These are phyloP conservation scores for Neoboletus brunneissimus DNA, from an alignment of 768 basidiomycete genomes.

Conservation along the genomic window DNA sequence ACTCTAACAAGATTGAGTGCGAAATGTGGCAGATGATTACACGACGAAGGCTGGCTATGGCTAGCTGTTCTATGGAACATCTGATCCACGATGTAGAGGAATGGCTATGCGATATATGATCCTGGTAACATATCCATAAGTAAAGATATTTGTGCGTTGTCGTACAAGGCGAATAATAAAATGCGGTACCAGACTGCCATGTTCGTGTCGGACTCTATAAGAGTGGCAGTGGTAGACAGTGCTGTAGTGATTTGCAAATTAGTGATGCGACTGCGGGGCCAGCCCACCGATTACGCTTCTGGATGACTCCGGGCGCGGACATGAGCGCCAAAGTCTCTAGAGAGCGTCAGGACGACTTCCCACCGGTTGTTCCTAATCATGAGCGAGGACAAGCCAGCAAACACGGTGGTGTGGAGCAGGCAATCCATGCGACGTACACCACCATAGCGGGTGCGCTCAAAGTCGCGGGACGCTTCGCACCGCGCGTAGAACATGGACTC, in stretches of 20 bases:
- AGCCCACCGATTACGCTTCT: neutral
- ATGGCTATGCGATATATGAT: slow-evolving; percentile 3
- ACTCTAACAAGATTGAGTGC: too few species aligned
- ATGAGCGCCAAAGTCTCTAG: slow-evolving; percentile 28
- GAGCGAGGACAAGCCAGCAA: slow-evolving; percentile 50
- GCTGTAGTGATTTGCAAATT: slow-evolving; percentile 3
- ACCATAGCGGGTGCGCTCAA: slow-evolving; percentile 32
- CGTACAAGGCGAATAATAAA: neutral
- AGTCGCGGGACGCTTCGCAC: slow-evolving; percentile 40
- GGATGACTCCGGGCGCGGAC: neutral
- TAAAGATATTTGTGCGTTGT: neutral
- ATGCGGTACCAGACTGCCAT: slow-evolving; percentile 14
- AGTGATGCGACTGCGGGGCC: neutral
- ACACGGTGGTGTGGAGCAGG: slow-evolving; percentile 45
- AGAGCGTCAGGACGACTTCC: slow-evolving; percentile 45
- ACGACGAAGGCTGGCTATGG: neutral
- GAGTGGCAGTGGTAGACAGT: neutral
- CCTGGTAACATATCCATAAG: slow-evolving; percentile 13
- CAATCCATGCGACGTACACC: slow-evolving; percentile 52
- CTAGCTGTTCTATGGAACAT: slow-evolving; percentile 5
- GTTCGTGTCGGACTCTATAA: neutral
- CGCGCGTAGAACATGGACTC: slow-evolving; percentile 43
- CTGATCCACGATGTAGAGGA: slow-evolving; percentile 2
- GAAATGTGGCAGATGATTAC: neutral
- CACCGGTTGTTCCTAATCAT: slow-evolving; percentile 37